Evolutionary conservation across 2,329 filamentous ascomycete species (phyloP).

Genomic region (Ceratocystis variospora): DNA sequence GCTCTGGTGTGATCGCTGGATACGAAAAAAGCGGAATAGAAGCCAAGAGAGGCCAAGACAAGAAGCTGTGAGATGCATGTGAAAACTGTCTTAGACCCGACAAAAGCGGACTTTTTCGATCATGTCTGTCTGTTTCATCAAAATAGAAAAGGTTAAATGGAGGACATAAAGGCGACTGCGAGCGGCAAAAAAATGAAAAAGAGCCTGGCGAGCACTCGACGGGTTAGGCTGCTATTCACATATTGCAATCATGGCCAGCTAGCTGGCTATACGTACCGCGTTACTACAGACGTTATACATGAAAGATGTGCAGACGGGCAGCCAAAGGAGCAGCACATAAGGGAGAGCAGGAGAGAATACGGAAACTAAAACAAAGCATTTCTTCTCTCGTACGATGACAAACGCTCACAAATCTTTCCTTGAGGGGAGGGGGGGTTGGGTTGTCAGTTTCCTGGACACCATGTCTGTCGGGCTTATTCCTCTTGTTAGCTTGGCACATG

Average conservation of each 20-base stretch:
- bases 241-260: no score
- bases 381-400: not conserved
- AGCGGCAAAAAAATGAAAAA: no score
- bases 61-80: not conserved
- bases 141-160: not conserved
- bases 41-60: not conserved
- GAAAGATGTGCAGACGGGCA: not conserved
- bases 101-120: not conserved
- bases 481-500: not conserved
- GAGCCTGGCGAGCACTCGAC: no score
- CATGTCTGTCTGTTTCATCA: not conserved
- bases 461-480: not conserved
- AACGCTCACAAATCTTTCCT: not conserved
- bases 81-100: not conserved
- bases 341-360: not conserved
- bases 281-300: no score
- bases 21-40: not conserved
- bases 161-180: not conserved
- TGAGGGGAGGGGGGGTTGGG: no score
- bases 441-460: no score
- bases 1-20: not conserved
- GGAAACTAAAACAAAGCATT: not conserved
- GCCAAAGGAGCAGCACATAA: not conserved
- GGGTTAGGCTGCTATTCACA: no score
- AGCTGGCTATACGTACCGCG: no score